Evolutionary conservation across 192 early-diverging fungal genomes (phyloP), one percentile per base, ranked within the genome.

Genomic region (Backusella australiensis): DNA sequence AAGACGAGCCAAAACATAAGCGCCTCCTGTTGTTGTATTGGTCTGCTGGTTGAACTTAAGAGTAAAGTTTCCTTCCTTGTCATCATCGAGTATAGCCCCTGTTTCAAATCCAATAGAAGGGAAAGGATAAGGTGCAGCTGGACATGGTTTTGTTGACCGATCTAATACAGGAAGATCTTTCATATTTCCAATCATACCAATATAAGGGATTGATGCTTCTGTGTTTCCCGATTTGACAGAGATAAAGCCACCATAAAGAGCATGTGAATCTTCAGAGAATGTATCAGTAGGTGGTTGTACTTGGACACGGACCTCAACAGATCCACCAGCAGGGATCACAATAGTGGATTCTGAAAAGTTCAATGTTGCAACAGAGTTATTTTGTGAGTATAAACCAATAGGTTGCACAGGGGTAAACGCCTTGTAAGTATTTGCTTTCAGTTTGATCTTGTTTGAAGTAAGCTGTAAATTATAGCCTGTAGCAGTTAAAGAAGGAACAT

Each of bases 201-300:
- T 78, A 75, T 82, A 86, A 23, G 85, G 85, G 23, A 86, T 75
- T 34, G 68, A 59, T 19, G 66, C 70, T 1, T 73, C 52, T 34
- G 74, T 29, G 15, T 65, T 67, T 14, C 66, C 70, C 29, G 76
- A 63, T 53, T 70, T 44, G 21, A 71, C 42, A 23, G n/a, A 21
- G 15, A 87, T 71, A 21, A 63, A 87, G 8, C 86, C 86, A 42
- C 83, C 82, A 71, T 87, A 87, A 8, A 86, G 19, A 11, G 73
- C 74, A 73, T 74, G 78, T 8, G 49, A 42, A 8, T 72, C 52
- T 14, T 34, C n/a, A 63, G 73, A 32, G 17, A 79, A 81, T 1
- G 35, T 69, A 56, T 70, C 71, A 34, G 23, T 29, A n/a, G 84
- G 85, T 26, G 80, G 80, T 8, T 41, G 39, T 11, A 83, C 26